Base-by-base conservation (phyloP, 768 basidiomycete genomes). In the Agrocybe pediades region DNA sequence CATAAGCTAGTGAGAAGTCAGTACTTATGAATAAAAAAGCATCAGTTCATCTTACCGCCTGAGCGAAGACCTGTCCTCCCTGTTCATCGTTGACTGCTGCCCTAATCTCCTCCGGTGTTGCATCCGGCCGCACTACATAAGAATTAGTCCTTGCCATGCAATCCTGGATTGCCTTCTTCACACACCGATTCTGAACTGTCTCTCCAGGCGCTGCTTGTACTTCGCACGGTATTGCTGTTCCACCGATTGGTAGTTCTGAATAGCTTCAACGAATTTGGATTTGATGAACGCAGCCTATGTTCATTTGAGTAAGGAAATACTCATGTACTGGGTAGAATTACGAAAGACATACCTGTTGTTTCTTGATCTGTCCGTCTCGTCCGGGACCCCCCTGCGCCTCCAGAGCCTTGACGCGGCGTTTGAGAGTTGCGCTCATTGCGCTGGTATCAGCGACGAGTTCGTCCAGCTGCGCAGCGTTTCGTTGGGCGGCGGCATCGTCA, bases 21-120 rank as follows among this genome's bases (percentile, higher is more conserved):
- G 57, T 50, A 13, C 43, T 51, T 26, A 24, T 33, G n/a, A 16
- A 21, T 20, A 1, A 29, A 11, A 42, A 6, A 26, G 33, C 15
- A 30, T 17, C 27, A 33, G n/a, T 36, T 36, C 11, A 72, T n/a
- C 74, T 25, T 65, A 92, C 91, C 53, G 92, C 90, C 73, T 92
- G 92, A 54, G 87, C 86, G 76, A 98, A 98, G 49, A 97, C 88
- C 68, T 97, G 95, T 24, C 82, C 80, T 45, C 87, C 87, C 46
- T 80, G 80, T 41, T 90, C 87, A 62, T 92, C 88, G 61, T 95
- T 87, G 27, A 95, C 87, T n/a, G 90, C 94, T 15, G 90, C 86
- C 47, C 79, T 75, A 56, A 98, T 76, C 71, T 98, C 95, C 51
- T 96, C 92, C 1, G 87, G 87, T 0, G 93, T 85, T 4, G 95